Evolutionary conservation across 768 basidiomycete species (phyloP).

Genomic region (Termitomyces sp.): DNA sequence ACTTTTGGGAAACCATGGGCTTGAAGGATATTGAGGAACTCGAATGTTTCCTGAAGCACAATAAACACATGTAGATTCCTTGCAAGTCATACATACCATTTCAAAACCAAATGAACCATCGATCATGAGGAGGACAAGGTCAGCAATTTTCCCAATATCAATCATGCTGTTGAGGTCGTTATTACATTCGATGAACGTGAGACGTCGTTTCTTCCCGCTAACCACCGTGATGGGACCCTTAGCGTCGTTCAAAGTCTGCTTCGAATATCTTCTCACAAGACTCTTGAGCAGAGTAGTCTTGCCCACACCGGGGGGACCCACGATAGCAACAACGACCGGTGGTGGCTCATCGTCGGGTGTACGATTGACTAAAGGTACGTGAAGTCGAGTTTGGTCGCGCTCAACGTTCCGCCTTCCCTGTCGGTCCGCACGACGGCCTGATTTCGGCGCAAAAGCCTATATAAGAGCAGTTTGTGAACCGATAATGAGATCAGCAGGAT

Average conservation of each 20-base stretch:
- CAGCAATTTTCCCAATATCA: slow-evolving; percentile 94
- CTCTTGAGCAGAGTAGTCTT: slow-evolving; percentile 93
- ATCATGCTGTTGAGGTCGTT: slow-evolving; percentile 99
- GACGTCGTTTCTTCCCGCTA: slow-evolving; percentile 82
- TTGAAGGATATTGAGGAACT: slow-evolving; percentile 96
- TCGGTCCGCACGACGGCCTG: slow-evolving; percentile 81
- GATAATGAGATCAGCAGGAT: not conserved
- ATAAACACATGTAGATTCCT: not conserved
- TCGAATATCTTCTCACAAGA: slow-evolving; percentile 87
- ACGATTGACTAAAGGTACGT: slow-evolving; percentile 93
- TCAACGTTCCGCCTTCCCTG: slow-evolving; percentile 91
- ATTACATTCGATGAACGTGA: slow-evolving; percentile 98
- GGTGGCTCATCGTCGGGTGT: slow-evolving; percentile 91
- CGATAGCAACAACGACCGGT: slow-evolving; percentile 90
- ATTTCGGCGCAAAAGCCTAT: slow-evolving; percentile 90
- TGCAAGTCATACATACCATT: slow-evolving; percentile 61
- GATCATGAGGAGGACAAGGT: slow-evolving; percentile 94
- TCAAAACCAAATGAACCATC: slow-evolving; percentile 98
- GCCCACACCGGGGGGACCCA: slow-evolving; percentile 95
- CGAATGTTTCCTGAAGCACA: slow-evolving; percentile 82
- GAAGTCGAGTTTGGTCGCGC: slow-evolving; percentile 88
- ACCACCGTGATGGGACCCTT: slow-evolving; percentile 95
- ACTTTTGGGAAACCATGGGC: slow-evolving; percentile 98
- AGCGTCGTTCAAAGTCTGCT: slow-evolving; percentile 84
- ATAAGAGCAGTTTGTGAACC: not conserved